These are phyloP conservation scores for Coemansia sp. DNA, from an alignment of 192 early-diverging fungal genomes.

Conservation along the genomic window DNA sequence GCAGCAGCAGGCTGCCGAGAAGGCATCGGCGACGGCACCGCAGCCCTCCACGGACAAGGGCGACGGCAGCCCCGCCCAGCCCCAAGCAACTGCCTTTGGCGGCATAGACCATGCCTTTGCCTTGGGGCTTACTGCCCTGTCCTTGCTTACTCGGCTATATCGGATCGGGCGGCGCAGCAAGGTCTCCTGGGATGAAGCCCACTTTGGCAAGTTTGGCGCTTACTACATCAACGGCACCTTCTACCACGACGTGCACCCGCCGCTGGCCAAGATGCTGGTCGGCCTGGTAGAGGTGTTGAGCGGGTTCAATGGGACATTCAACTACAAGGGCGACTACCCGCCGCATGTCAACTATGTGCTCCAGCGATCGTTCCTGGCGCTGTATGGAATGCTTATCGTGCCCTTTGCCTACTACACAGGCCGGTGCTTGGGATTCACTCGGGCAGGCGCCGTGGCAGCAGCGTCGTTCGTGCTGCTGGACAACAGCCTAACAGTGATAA, in stretches of 20 bases:
- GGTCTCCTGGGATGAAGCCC: slow-evolving; percentile 86
- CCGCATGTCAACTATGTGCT: slow-evolving; percentile 53
- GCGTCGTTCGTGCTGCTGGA: slow-evolving; percentile 64
- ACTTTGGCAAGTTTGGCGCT: slow-evolving; percentile 96
- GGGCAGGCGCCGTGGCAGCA: slow-evolving; percentile 42
- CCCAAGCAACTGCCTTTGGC: too few species aligned
- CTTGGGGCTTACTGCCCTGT: slow-evolving; percentile 7
- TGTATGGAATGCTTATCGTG: slow-evolving; percentile 57
- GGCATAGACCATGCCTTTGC: slow-evolving; percentile 4
- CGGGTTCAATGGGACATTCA: slow-evolving; percentile 61
- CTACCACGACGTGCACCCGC: slow-evolving; percentile 98
- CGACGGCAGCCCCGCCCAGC: too few species aligned
- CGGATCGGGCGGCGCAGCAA: slow-evolving; percentile 51
- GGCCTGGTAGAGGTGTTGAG: slow-evolving; percentile 56
- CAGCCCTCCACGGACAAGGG: not conserved
- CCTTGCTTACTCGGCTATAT: slow-evolving; percentile 44
- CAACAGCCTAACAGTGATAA: slow-evolving; percentile 56
- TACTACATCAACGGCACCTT: slow-evolving; percentile 89
- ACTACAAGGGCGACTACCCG: slow-evolving; percentile 55
- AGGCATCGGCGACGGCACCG: too few species aligned
- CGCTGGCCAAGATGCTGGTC: slow-evolving; percentile 74
- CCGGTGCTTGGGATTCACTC: slow-evolving; percentile 50
- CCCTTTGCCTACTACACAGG: slow-evolving; percentile 64
- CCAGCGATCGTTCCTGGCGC: slow-evolving; percentile 56
- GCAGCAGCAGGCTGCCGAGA: too few species aligned